Evolutionary conservation across 2,329 filamentous ascomycete species (phyloP), one percentile per base, ranked within the genome.

Genomic region (Didymellaceae sp.): DNA sequence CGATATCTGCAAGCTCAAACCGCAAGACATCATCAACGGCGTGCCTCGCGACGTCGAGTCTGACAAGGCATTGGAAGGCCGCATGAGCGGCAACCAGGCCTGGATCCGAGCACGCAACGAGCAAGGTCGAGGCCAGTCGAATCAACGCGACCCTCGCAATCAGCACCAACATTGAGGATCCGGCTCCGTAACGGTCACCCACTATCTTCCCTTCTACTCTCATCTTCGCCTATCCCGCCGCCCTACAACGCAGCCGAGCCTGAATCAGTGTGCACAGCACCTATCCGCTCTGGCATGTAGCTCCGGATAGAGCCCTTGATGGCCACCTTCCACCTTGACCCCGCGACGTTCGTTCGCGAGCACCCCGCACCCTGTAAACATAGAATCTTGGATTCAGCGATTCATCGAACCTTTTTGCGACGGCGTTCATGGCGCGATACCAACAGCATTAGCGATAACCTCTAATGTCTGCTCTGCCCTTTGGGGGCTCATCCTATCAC

Each of bases 1-100:
- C 62, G 86, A 88, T 33, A 86, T 92, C 53, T 88, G 86, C 49
- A 83, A 85, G 57, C 82, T 90, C 39, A 87, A 26, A 82, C 86
- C 39, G 78, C 82, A 66, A 22, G 71, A 73, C 50, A 72, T 74
- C 26, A 49, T 72, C 44, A 66, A 54, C 37, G 68, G 65, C 42
- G 57, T 60, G 18, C 50, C 50, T 26, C 59, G 64, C 38, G 77
- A 78, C 45, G 60, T 75, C 1, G 77, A 80, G 54, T 73, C 74
- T 17, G 73, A 77, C 52, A 80, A 80, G 62, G 77, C 77, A 26
- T 68, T 75, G 34, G 78, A 79, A 59, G 74, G 72, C 41, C 70
- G 74, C 53, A 73, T 73, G 49, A 74, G 70, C 50, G 74, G 73
- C 21, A 70, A 71, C 46, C 48, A 68, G 11, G 66, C 72, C 60